Conservation (phyloP, 805 yeast species). For the Wickerhamiella siamensis region DNA sequence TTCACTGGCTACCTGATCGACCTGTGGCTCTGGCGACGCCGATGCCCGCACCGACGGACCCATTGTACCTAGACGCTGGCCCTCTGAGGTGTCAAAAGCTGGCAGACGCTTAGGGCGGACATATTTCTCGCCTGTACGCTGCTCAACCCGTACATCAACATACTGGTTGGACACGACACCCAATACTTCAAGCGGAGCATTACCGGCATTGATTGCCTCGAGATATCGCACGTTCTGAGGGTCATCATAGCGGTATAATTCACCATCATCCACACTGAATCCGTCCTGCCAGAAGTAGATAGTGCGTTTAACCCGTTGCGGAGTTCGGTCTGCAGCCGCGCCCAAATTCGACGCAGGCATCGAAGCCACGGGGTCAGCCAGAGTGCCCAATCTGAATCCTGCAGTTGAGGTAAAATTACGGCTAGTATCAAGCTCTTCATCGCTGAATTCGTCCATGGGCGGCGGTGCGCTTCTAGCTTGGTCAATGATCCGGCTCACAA, state of each 20-base stretch:
- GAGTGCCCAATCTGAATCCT: slow-evolving; percentile 25
- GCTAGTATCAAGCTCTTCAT: slow-evolving; percentile 8
- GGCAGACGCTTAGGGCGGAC: slow-evolving; percentile 45
- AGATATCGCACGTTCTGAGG: slow-evolving; percentile 72
- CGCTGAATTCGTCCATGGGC: slow-evolving; percentile 4
- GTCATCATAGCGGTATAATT: slow-evolving; percentile 75
- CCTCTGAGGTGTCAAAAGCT: slow-evolving; percentile 47
- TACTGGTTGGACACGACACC: slow-evolving; percentile 82
- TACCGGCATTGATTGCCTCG: slow-evolving; percentile 69
- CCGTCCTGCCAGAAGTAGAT: slow-evolving; percentile 96
- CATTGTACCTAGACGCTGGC: slow-evolving; percentile 80
- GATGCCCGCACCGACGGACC: slow-evolving; percentile 34
- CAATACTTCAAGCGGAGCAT: slow-evolving; percentile 76
- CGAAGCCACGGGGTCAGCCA: slow-evolving; percentile 13
- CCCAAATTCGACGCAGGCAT: slow-evolving; percentile 9
- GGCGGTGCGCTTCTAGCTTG: slow-evolving; percentile 23
- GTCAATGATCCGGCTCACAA: slow-evolving; percentile 25
- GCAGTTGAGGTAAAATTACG: slow-evolving; percentile 18
- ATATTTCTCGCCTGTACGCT: slow-evolving; percentile 69
- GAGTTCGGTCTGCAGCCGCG: slow-evolving; percentile 14
- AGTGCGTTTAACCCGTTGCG: slow-evolving; percentile 33
- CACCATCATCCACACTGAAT: slow-evolving; percentile 87
- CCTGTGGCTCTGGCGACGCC: slow-evolving; percentile 14
- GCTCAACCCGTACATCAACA: slow-evolving; percentile 78
- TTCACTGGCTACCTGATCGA: neutral